Evolutionary conservation across 129 eudicot genomes (phyloP), one percentile per base, ranked within the genome.

Genomic region (Lactuca saligna): DNA sequence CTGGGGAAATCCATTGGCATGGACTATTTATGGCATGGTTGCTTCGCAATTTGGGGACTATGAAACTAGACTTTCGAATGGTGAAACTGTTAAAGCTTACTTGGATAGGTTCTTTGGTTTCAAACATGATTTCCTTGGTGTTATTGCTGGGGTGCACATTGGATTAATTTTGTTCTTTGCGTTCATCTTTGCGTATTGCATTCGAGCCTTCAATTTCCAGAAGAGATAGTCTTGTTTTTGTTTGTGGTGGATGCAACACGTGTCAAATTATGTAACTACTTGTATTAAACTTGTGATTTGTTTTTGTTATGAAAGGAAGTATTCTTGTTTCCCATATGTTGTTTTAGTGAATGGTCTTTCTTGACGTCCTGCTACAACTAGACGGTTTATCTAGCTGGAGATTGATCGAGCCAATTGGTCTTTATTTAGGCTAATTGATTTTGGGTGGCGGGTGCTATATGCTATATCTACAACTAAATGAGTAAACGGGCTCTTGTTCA

Each of bases 21-120:
- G 88, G 88, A 83, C 88, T 7, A 25, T 83, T 7, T 76, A 79
- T 42, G 88, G 88, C 7, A 17, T 83, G 73, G 68, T 72, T 33
- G 82, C 57, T 17, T 84, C 88, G 8, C 88, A 84, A 32, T 81
- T 74, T 50, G 85, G 85, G 35, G 85, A 81, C 51, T 42, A 41
- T 5, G 51, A 42, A 20, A 39, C 42, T 35, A 17, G 0, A 39
- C 69, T 77, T 54, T 6, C n/a, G 9, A 61, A 56, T 5, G 68
- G 61, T 25, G 71, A 67, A 61, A 53, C 63, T 0, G 41, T 81
- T 0, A 67, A 73, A 53, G 64, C 4, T 16, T 81, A 71, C 32
- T 72, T 76, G 77, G 76, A 80, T n/a, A 34, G 68, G 7, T 63
- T 61, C 48, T 74, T 74, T 8, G 85, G 76, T 13, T 81, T 34